Base-by-base conservation (phyloP, 2,329 filamentous ascomycete genomes). In the Dactylellina drechsleri region DNA sequence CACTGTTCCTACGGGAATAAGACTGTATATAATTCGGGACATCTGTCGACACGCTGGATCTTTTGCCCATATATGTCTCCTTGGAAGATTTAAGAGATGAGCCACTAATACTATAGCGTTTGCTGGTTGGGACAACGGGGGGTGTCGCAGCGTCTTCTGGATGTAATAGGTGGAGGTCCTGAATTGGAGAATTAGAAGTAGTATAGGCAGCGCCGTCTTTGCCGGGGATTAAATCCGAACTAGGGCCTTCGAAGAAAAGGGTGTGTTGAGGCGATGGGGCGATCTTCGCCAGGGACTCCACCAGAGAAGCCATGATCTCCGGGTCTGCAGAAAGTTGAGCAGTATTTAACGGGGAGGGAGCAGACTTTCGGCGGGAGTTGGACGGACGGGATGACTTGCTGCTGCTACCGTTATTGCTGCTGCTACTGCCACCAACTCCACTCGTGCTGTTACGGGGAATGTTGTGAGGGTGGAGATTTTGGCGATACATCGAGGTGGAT, bases 51-150 rank as follows among this genome's bases (percentile, higher is more conserved):
- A 65, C 53, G 77, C 79, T 59, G 65, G 74, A 64, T 77, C 78
- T 52, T 77, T 79, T 71, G 28, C 61, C 64, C 77, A 77, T 49
- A 75, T 77, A 43, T 70, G 75, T 56, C 76, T 77, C 53, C 76
- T 74, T 54, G 75, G 78, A 28, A 45, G 68, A 74, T 73, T 61
- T 52, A 64, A 76, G 12, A 61, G 74, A 65, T 41, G 67, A 60
- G n/a, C 66, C 56, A 73, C 76, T 56, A 60, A 91, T 83, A 59
- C 91, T 92, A 0, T 91, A 91, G 6, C 90, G 90, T 81, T 93
- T 93, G 36, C 92, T 88, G 36, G 93, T 96, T 77, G 90, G 89
- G 78, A 96, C 87, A 65, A 94, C 87, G 16, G 93, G 92, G 12
- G 92, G 83, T 75, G 85, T 83, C 36, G 86, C 87, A 49, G 86